Evolutionary conservation across 2,329 filamentous ascomycete species (phyloP).

Genomic region (Neospermospora avenae): DNA sequence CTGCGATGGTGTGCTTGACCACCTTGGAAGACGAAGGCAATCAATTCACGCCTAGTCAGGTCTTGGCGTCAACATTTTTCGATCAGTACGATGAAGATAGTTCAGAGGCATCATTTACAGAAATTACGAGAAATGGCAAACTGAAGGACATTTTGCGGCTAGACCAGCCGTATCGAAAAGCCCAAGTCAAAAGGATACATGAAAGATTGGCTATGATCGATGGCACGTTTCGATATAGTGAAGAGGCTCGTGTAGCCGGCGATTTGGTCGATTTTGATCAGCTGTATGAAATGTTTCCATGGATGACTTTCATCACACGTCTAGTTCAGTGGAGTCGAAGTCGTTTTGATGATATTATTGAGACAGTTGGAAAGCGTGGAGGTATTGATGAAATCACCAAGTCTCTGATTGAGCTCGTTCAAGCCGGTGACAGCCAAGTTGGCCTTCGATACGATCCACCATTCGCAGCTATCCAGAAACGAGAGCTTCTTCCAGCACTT

Average conservation of each 20-base stretch:
- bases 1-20: slow-evolving; percentile 45
- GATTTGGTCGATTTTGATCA: slow-evolving; percentile 40
- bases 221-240: slow-evolving; percentile 34
- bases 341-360: slow-evolving; percentile 44
- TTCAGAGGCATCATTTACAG: slow-evolving; percentile 36
- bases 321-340: slow-evolving; percentile 45
- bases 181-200: slow-evolving; percentile 32
- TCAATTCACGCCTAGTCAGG: slow-evolving; percentile 39
- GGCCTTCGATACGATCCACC: slow-evolving; percentile 17
- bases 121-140: slow-evolving; percentile 33
- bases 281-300: slow-evolving; percentile 46
- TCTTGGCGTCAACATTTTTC: slow-evolving; percentile 43
- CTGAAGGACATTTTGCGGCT: slow-evolving; percentile 29
- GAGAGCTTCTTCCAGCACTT: slow-evolving; percentile 17
- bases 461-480: slow-evolving; percentile 1
- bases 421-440: slow-evolving; percentile 30
- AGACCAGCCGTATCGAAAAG: slow-evolving; percentile 34
- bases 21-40: slow-evolving; percentile 30
- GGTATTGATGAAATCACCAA: slow-evolving; percentile 37
- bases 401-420: slow-evolving; percentile 36
- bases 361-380: slow-evolving; percentile 41
- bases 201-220: slow-evolving; percentile 40
- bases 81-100: slow-evolving; percentile 20
- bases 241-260: slow-evolving; percentile 29
- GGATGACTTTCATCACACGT: slow-evolving; percentile 45